Percentiles rank a stretch among this genome's conserved stretches.
Conservation (phyloP, 495 filamentous ascomycete genomes). For the Stereocaulon alpinum region DNA sequence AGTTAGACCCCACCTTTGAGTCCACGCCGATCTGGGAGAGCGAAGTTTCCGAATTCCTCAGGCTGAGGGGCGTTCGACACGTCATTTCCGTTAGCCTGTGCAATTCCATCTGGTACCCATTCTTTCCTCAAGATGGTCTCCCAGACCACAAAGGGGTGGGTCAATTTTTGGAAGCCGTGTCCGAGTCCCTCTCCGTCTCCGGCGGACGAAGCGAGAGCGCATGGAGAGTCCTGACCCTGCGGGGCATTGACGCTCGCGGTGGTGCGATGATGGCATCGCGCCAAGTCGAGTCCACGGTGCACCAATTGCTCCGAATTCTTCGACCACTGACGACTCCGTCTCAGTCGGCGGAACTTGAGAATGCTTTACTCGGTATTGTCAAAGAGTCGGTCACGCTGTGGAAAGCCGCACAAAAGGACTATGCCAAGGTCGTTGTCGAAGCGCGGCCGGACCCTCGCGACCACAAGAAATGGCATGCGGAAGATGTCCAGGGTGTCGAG, state of each 20-base stretch:
- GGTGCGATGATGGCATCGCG: background rate
- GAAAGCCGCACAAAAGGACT: conserved; percentile 11
- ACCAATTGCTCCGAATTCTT: conserved; percentile 7
- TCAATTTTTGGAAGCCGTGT: conserved; percentile 12
- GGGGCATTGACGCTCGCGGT: conserved; percentile 10
- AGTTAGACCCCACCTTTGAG: conserved; percentile 10
- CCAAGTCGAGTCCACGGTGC: conserved; percentile 5
- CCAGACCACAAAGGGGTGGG: conserved; percentile 4
- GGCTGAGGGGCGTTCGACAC: conserved; percentile 10
- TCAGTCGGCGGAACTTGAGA: conserved; percentile 7
- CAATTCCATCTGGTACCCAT: conserved; percentile 11
- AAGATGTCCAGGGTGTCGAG: background rate
- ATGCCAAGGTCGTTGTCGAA: conserved; percentile 11
- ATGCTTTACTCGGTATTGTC: conserved; percentile 4
- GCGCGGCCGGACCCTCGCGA: conserved; percentile 11
- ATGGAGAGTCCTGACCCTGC: conserved; percentile 18
- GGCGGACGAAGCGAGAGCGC: conserved; percentile 13
- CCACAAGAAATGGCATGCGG: conserved; percentile 9
- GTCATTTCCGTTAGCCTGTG: conserved; percentile 13
- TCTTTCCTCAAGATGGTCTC: conserved; percentile 10
- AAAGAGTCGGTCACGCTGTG: conserved; percentile 11
- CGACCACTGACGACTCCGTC: conserved; percentile 9
- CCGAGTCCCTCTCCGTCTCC: conserved; percentile 11
- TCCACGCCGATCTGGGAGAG: conserved; percentile 12
- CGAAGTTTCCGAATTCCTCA: conserved; percentile 12